Percentiles rank a stretch among this genome's conserved stretches.
Evolutionary conservation across 495 filamentous ascomycete species (phyloP).

Genomic region (Neurospora pannonica): DNA sequence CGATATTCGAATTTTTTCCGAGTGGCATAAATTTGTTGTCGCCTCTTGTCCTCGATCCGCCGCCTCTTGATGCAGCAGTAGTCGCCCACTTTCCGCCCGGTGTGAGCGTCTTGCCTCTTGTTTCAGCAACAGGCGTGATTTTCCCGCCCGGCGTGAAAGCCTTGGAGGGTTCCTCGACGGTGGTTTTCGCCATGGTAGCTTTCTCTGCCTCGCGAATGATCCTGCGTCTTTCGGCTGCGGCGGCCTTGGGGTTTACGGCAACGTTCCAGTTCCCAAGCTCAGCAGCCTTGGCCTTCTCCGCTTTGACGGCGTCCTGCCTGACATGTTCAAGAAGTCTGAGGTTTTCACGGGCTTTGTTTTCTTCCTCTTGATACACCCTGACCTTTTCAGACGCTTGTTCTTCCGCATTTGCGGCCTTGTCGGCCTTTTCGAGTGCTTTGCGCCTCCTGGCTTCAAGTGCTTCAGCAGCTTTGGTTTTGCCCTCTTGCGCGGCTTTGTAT

Average conservation of each 20-base stretch:
- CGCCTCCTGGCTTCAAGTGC: not conserved
- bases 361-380: not conserved
- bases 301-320: not conserved
- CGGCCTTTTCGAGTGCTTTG: not conserved
- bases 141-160: not conserved
- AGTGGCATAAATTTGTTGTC: not conserved
- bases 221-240: not conserved
- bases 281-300: not conserved
- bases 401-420: not conserved
- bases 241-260: not conserved
- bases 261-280: not conserved
- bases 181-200: not conserved
- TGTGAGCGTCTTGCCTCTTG: not conserved
- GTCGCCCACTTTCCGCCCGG: not conserved
- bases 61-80: not conserved
- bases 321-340: not conserved
- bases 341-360: not conserved
- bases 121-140: not conserved
- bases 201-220: not conserved
- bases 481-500: not conserved
- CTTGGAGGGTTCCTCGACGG: not conserved
- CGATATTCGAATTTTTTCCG: not conserved
- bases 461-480: not conserved
- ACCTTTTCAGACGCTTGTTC: not conserved
- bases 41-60: not conserved